phyloP scores from a whole-genome alignment of 2,329 filamentous ascomycete species.

The Exophiala aquamarina region DNA sequence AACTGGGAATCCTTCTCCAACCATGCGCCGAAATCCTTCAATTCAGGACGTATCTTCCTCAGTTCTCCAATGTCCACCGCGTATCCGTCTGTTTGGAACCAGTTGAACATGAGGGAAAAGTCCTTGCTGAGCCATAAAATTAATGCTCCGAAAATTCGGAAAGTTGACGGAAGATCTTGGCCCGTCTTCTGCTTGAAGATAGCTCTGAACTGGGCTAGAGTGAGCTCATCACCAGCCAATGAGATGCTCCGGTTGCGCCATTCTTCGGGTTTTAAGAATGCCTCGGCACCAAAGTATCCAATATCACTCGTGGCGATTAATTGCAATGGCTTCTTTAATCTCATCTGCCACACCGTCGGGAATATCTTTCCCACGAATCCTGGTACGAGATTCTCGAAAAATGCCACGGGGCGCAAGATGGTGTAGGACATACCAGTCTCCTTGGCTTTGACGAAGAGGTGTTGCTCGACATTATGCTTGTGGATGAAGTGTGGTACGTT shows the following conservation, averaged over 20 bases:
- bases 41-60: conserved; percentile 42
- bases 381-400: conserved; percentile 28
- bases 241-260: conserved; percentile 42
- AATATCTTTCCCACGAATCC: conserved; percentile 27
- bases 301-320: conserved; percentile 46
- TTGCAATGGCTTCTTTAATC: conserved; percentile 32
- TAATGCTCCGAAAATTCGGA: conserved; percentile 39
- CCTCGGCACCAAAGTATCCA: conserved; percentile 47
- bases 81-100: conserved; percentile 51
- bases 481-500: conserved; percentile 30
- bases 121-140: conserved; percentile 46
- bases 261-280: conserved; percentile 39
- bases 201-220: conserved; percentile 33
- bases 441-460: conserved; percentile 27
- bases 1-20: conserved; percentile 45
- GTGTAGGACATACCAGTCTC: conserved; percentile 25
- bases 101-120: conserved; percentile 47
- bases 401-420: conserved; percentile 28
- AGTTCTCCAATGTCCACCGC: conserved; percentile 44
- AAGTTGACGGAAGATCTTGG: conserved; percentile 34
- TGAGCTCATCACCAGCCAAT: conserved; percentile 49
- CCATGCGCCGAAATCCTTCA: conserved; percentile 50
- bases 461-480: conserved; percentile 30
- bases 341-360: conserved; percentile 15
- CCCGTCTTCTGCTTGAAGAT: conserved; percentile 33